Percentiles rank a stretch among this genome's conserved stretches.
Evolutionary conservation across 2,329 filamentous ascomycete genomes (phyloP).

Genomic region (Thelonectria discophora): DNA sequence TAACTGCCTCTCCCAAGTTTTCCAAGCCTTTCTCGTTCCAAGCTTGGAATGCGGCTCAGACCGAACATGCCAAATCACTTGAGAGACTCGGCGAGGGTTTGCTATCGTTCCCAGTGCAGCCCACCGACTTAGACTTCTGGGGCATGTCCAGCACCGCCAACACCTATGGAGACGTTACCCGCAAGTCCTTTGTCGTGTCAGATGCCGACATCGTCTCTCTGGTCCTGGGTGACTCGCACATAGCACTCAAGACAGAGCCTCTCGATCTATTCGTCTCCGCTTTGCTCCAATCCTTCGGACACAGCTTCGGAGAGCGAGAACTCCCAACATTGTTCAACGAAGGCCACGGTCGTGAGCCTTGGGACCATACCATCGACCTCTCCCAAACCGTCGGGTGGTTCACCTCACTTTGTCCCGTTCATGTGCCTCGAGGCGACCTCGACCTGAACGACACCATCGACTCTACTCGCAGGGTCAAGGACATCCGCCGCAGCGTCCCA

Average conservation of each 20-base stretch:
- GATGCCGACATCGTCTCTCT: conserved; percentile 6
- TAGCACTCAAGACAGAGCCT: conserved; percentile 46
- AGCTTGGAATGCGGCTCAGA: conserved; percentile 49
- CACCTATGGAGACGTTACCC: conserved; percentile 20
- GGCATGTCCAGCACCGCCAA: conserved; percentile 25
- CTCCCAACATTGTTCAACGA: conserved; percentile 51
- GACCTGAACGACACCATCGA: conserved; percentile 16
- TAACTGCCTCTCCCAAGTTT: conserved; percentile 26
- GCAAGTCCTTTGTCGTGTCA: conserved; percentile 18
- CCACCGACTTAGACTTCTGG: conserved; percentile 32
- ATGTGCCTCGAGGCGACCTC: conserved; percentile 13
- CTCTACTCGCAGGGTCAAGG: conserved; percentile 23
- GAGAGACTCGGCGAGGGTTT: not conserved
- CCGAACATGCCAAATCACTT: conserved; percentile 39
- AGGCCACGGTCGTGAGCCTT: conserved; percentile 53
- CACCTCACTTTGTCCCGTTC: conserved; percentile 52
- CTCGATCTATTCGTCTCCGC: conserved; percentile 52
- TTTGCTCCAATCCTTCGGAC: conserved; percentile 46
- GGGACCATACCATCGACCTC: conserved; percentile 45
- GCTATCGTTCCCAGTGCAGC: conserved; percentile 20
- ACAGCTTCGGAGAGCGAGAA: conserved; percentile 47
- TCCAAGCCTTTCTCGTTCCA: conserved; percentile 47
- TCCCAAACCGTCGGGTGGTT: conserved; percentile 57
- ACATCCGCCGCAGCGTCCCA: conserved; percentile 21
- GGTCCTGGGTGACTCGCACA: conserved; percentile 40